A percentile compares a stretch with the other conserved stretches of the same genome.
phyloP scores from a whole-genome alignment of 75 land plant genomes.

The Pinus albicaulis region DNA sequence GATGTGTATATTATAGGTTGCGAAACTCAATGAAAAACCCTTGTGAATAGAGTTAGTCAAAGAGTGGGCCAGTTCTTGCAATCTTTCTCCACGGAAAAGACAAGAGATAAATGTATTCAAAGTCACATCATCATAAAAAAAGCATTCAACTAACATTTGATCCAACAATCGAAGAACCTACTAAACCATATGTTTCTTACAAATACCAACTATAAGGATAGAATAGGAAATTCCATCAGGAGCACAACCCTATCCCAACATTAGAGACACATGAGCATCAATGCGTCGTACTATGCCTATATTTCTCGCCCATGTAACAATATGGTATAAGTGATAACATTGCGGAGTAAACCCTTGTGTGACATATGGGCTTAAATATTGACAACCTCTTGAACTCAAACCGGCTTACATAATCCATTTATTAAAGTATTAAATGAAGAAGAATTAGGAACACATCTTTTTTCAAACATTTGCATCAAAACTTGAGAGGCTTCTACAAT shows the following conservation, averaged over 20 bases:
- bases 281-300: neutral
- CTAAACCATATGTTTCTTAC: slow-evolving; percentile 2
- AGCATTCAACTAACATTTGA: slow-evolving; percentile 23
- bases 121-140: slow-evolving; percentile 25
- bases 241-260: slow-evolving; percentile 26
- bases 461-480: slow-evolving; percentile 20
- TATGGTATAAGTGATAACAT: slow-evolving; percentile 17
- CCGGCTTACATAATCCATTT: slow-evolving; percentile 20
- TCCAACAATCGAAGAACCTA: slow-evolving; percentile 26
- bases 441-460: slow-evolving; percentile 25
- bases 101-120: slow-evolving; percentile 14
- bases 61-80: slow-evolving; percentile 14
- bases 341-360: slow-evolving; percentile 14
- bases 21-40: slow-evolving; percentile 12
- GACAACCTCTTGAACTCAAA: slow-evolving; percentile 32
- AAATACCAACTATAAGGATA: slow-evolving; percentile 25
- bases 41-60: slow-evolving; percentile 16
- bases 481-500: slow-evolving; percentile 39
- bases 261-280: slow-evolving; percentile 20
- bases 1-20: slow-evolving; percentile 33
- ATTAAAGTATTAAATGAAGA: slow-evolving; percentile 24
- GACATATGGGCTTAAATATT: slow-evolving; percentile 17
- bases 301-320: slow-evolving; percentile 24
- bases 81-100: slow-evolving; percentile 9
- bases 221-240: slow-evolving; percentile 26